Evolutionary conservation across 1,284 basidiomycete genomes (phyloP).

Genomic region (Cutaneotrichosporon dermatis): DNA sequence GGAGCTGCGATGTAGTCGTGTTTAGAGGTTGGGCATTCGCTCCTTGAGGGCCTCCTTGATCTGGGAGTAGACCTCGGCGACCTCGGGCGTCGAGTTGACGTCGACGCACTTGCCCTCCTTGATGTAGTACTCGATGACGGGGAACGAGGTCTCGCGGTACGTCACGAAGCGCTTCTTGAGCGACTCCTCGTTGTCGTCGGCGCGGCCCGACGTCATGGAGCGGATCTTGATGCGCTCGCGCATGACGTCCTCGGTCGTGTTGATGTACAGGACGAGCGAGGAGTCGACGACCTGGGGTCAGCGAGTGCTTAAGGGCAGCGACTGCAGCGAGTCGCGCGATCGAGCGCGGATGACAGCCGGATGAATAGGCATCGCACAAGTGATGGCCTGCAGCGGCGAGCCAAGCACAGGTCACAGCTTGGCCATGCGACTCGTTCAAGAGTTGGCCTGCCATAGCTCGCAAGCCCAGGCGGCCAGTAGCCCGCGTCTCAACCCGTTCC

Average conservation of each 20-base stretch:
- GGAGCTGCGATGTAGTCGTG: neutral
- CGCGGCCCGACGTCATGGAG: conserved; percentile 87
- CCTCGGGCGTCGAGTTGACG: conserved; percentile 68
- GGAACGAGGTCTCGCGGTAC: conserved; percentile 90
- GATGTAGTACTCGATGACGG: conserved; percentile 85
- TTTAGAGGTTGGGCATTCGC: conserved; percentile 23
- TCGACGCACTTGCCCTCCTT: conserved; percentile 69
- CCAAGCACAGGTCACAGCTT: no score
- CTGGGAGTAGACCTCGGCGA: conserved; percentile 68
- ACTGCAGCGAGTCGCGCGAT: neutral
- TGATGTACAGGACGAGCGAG: conserved; percentile 77
- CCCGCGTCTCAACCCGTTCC: no score
- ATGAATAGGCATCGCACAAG: no score
- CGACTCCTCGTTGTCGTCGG: conserved; percentile 92
- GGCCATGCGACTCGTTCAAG: no score
- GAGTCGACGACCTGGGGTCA: conserved; percentile 67
- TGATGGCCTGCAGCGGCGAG: no score
- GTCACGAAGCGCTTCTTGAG: conserved; percentile 93
- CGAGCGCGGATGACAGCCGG: no score
- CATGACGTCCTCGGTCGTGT: conserved; percentile 88
- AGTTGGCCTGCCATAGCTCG: no score
- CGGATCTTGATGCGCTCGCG: conserved; percentile 78
- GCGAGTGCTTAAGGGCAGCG: neutral
- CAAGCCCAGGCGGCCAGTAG: no score
- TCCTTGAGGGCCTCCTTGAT: conserved; percentile 58